Conservation (phyloP, 1,284 basidiomycete species). For the Ustilago curta region DNA sequence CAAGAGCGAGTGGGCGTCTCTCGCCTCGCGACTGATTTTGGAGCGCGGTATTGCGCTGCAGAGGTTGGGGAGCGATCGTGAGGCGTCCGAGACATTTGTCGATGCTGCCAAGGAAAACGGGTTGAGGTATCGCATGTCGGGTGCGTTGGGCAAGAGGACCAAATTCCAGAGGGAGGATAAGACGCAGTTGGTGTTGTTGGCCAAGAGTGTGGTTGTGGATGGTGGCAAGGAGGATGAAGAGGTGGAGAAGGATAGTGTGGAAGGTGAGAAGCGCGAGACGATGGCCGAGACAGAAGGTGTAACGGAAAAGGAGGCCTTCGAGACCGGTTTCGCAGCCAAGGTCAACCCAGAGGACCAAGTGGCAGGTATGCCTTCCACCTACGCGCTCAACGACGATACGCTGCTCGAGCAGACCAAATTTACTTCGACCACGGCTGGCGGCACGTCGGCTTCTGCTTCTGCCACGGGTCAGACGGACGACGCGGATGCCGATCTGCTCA, state of each 20-base stretch:
- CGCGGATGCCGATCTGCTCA: conserved; percentile 62
- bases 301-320: conserved; percentile 15
- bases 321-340: conserved; percentile 51
- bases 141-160: conserved; percentile 91
- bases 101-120: conserved; percentile 81
- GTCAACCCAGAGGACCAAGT: conserved; percentile 53
- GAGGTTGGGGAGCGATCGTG: conserved; percentile 79
- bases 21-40: conserved; percentile 79
- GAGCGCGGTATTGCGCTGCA: conserved; percentile 87
- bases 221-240: conserved; percentile 50
- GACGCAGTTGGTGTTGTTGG: conserved; percentile 92
- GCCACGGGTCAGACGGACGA: conserved; percentile 64
- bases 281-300: conserved; percentile 42
- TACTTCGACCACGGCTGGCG: conserved; percentile 72
- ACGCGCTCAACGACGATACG: conserved; percentile 93
- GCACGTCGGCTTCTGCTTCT: conserved; percentile 71
- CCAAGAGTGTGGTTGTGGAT: conserved; percentile 75
- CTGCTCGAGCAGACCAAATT: conserved; percentile 93
- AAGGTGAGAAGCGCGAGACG: conserved; percentile 7
- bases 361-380: conserved; percentile 76
- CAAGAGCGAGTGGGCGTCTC: conserved; percentile 72
- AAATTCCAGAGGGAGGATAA: conserved; percentile 89
- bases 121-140: conserved; percentile 89
- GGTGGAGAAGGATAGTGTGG: conserved; percentile 38
- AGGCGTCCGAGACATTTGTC: conserved; percentile 83